Conservation (phyloP, 768 basidiomycete genomes). For the Mycena rebaudengoi region DNA sequence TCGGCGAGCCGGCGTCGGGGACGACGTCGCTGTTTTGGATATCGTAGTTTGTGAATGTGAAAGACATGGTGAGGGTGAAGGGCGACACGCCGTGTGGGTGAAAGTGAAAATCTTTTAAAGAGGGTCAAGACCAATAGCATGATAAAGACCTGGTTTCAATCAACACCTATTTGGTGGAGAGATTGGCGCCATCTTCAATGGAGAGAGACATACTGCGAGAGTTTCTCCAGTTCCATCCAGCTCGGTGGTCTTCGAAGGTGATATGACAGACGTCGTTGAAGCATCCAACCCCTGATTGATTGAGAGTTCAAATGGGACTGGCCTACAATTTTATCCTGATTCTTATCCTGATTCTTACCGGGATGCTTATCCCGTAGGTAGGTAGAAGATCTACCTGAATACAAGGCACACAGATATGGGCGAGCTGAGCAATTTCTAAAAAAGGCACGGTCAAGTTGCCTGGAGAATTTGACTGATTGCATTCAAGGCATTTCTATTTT, state of each 20-base stretch:
- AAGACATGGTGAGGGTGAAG: neutral
- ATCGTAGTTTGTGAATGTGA: neutral
- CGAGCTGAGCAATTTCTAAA: neutral
- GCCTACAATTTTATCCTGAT: neutral
- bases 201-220: neutral
- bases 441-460: neutral
- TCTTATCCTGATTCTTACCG: neutral
- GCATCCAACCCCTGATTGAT: neutral
- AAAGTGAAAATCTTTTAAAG: neutral
- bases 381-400: neutral
- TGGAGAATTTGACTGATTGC: neutral
- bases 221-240: neutral
- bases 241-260: neutral
- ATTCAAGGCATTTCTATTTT: no score
- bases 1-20: neutral
- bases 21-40: neutral
- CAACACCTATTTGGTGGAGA: neutral
- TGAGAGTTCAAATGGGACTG: neutral
- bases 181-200: neutral
- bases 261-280: neutral
- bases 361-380: neutral
- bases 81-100: neutral
- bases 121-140: neutral
- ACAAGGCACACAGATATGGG: neutral
- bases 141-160: neutral